Evolutionary conservation across 1,284 basidiomycete species (phyloP).

Genomic region (Ustilago lituana): DNA sequence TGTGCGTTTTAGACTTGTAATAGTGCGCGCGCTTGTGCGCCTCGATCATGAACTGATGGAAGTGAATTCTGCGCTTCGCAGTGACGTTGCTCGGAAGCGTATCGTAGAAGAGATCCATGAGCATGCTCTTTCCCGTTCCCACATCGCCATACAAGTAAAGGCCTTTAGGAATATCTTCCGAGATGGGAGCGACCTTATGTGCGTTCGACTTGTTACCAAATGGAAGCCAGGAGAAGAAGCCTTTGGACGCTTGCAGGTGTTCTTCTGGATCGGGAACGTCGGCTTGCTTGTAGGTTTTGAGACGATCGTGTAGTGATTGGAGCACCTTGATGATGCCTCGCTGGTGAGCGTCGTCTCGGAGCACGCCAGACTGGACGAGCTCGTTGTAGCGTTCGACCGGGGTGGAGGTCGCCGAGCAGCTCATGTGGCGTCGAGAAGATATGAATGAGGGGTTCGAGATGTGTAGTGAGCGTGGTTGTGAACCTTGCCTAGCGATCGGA

Average conservation of each 20-base stretch:
- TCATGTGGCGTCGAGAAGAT: conserved; percentile 1
- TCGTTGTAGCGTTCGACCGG: conserved; percentile 79
- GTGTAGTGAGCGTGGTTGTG: background rate
- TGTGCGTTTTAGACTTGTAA: conserved; percentile 66
- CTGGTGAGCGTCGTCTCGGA: conserved; percentile 85
- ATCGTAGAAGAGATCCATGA: conserved; percentile 96
- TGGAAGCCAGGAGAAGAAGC: conserved; percentile 44
- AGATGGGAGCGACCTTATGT: conserved; percentile 55
- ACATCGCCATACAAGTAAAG: conserved; percentile 98
- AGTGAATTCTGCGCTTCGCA: conserved; percentile 87
- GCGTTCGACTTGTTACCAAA: conserved; percentile 29
- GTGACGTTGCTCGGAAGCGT: conserved; percentile 81
- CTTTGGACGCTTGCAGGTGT: conserved; percentile 35
- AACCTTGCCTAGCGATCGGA: background rate
- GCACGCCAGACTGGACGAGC: conserved; percentile 76
- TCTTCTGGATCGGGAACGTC: conserved; percentile 53
- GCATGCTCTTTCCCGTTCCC: conserved; percentile 91
- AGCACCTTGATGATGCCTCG: conserved; percentile 82
- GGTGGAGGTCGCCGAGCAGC: conserved; percentile 3
- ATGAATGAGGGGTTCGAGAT: background rate
- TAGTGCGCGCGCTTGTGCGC: conserved; percentile 91
- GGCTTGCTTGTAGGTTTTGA: conserved; percentile 73
- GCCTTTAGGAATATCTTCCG: conserved; percentile 78
- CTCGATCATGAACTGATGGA: conserved; percentile 92
- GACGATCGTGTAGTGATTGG: conserved; percentile 80